Conservation (phyloP, 495 filamentous ascomycete species). For the Parathielavia appendiculata region DNA sequence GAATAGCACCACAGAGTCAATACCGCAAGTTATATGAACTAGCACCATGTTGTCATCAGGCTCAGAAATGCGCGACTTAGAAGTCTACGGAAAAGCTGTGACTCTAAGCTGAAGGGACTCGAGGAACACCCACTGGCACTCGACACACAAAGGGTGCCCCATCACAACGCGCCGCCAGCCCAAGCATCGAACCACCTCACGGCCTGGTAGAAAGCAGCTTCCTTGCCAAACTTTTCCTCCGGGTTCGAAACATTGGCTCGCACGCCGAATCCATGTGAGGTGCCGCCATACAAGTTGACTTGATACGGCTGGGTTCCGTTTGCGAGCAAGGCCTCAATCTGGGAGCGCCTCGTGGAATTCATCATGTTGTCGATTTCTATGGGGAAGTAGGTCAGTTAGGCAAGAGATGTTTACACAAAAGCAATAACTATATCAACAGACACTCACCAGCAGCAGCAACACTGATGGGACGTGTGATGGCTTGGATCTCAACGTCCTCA, state of each 20-base stretch:
- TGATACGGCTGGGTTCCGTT: slow-evolving; percentile 1
- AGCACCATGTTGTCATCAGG: too few species aligned
- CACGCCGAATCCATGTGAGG: slow-evolving; percentile 4
- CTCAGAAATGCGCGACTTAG: too few species aligned
- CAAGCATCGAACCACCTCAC: slow-evolving; percentile 10
- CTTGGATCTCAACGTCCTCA: not conserved
- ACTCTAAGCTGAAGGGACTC: too few species aligned
- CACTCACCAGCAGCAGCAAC: slow-evolving; percentile 4
- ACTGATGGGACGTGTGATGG: not conserved
- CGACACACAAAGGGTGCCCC: too few species aligned
- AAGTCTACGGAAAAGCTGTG: too few species aligned
- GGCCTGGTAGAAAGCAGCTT: slow-evolving; percentile 7
- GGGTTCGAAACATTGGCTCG: slow-evolving; percentile 2
- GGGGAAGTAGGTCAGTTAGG: not conserved
- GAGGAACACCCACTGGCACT: too few species aligned
- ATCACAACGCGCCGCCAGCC: slow-evolving; percentile 6
- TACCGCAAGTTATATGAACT: too few species aligned
- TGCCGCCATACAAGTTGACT: not conserved
- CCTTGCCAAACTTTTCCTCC: slow-evolving; percentile 8
- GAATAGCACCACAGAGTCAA: too few species aligned
- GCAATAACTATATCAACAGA: not conserved
- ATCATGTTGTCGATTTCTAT: not conserved
- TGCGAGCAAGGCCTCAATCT: not conserved
- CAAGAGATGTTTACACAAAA: too few species aligned
- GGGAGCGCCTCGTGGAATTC: not conserved